Evolutionary conservation across 257 asterid species (phyloP).

Genomic region (Echium plantagineum): DNA sequence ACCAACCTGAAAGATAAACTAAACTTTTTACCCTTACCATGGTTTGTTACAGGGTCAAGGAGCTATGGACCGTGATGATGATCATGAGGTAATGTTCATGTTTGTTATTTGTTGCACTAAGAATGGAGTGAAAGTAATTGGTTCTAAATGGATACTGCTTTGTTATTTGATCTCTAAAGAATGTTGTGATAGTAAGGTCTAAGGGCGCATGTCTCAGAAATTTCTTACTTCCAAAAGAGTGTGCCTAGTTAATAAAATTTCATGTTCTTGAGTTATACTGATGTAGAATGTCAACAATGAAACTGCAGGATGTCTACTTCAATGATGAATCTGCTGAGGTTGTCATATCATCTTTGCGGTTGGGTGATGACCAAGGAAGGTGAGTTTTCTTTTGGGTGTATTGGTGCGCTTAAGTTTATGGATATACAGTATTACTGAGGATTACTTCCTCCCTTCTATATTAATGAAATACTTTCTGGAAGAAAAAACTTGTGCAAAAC

Average conservation of each 20-base stretch:
- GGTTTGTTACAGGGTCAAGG: constrained; percentile 61
- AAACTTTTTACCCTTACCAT: constrained; percentile 10
- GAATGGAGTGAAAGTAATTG: neutral
- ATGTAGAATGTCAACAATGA: neutral
- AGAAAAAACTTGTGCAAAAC: no score
- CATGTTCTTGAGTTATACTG: no score
- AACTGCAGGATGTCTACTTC: neutral
- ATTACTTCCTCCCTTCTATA: neutral
- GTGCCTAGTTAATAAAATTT: neutral
- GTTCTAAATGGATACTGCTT: neutral
- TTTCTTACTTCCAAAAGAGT: neutral
- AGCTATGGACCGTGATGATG: constrained; percentile 74
- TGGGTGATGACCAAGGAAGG: neutral
- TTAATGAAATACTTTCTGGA: neutral
- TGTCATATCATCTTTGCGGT: neutral
- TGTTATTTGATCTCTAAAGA: neutral
- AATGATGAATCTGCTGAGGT: neutral
- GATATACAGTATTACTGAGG: neutral
- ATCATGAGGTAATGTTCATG: constrained; percentile 60
- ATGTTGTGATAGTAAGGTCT: neutral
- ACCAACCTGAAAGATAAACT: neutral
- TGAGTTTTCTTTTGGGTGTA: neutral
- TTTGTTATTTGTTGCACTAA: neutral
- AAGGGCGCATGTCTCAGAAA: neutral
- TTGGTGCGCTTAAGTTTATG: neutral